A percentile compares a stretch with the other conserved stretches of the same genome.
Conservation (phyloP, 345 rosid genomes). For the Syzygium jambos region DNA sequence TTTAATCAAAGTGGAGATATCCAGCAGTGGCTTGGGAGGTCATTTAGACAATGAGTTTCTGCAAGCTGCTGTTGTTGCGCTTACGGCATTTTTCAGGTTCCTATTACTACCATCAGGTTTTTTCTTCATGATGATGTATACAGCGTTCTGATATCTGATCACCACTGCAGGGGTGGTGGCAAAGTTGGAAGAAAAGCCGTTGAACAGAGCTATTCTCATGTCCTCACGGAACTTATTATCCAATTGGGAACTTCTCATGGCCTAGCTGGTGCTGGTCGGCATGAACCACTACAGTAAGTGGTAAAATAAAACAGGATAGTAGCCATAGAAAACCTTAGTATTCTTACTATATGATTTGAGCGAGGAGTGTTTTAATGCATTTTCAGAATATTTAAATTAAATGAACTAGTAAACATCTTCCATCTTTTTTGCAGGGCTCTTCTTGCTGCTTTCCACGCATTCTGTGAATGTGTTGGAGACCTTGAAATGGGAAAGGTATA, state of each 20-base stretch:
- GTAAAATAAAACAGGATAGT: not conserved
- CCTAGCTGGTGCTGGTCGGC: conserved; percentile 74
- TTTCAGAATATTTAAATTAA: not conserved
- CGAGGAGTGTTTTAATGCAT: not conserved
- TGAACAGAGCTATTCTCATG: conserved; percentile 82
- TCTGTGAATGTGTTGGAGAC: conserved; percentile 98
- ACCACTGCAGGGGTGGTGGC: conserved; percentile 78
- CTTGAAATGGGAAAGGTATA: conserved; percentile 98
- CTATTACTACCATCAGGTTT: not conserved
- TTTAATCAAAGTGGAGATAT: conserved; percentile 53
- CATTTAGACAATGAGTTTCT: conserved; percentile 53
- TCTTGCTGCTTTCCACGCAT: conserved; percentile 81
- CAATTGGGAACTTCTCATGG: conserved; percentile 93
- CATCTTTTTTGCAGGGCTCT: conserved; percentile 58
- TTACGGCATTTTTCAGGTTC: conserved; percentile 91
- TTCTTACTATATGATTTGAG: not conserved
- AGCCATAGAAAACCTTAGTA: not conserved
- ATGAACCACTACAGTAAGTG: conserved; percentile 72
- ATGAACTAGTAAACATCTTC: not conserved
- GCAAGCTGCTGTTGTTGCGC: conserved; percentile 80
- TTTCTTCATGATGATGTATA: conserved; percentile 1
- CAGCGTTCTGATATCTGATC: conserved; percentile 11
- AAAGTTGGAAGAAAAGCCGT: conserved; percentile 88
- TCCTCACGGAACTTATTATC: conserved; percentile 77
- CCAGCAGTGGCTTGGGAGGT: conserved; percentile 34